Evolutionary conservation across 192 early-diverging fungal genomes (phyloP), one percentile per base, ranked within the genome.

Genomic region (Piromyces sp.): DNA sequence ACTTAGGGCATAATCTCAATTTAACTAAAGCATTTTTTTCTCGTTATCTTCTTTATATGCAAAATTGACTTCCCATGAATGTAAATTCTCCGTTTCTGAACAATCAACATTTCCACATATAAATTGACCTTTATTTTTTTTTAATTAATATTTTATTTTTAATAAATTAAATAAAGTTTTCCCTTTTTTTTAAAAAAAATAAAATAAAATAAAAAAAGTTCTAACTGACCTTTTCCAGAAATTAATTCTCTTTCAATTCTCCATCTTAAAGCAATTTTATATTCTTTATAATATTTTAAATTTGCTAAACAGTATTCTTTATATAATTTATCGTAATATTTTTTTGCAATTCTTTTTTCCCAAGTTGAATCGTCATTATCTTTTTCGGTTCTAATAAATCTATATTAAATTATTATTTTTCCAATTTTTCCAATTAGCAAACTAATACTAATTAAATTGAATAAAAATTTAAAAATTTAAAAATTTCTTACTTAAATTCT

Each of bases 21-120:
- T 96, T 96, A 38, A 95, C 94, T 79, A 96, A 84, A 9, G 94
- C 95, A 81, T 94, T 94, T 84, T 94, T 81, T 90, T 87, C 81
- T 90, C 86, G 0, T 88, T 89, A 79, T 87, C 88, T 84, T 96
- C 95, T 30, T 92, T 83, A 86, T 95, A 96, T 14, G 83, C 91
- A 84, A 96, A 96, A 82, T 95, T 95, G 17, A 96, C 92, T 84
- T 96, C 95, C 95, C 95, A 96, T 37, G 92, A 92, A 38, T 88
- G 83, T 26, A 96, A 84, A 9, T 85, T 83, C 17, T 82, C 80
- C 13, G 79, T 80, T 40, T 84, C 42, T 26, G 80, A 22, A 42
- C 93, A 91, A 30, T 83, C 42, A 30, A 91, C 85, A 81, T 90
- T 92, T 26, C 87, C 94, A 83, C 95, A 95, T 3, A 86, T 86